Percentiles rank a stretch among this genome's conserved stretches.
phyloP scores from a whole-genome alignment of 768 basidiomycete species.

The Inosperma sp. region DNA sequence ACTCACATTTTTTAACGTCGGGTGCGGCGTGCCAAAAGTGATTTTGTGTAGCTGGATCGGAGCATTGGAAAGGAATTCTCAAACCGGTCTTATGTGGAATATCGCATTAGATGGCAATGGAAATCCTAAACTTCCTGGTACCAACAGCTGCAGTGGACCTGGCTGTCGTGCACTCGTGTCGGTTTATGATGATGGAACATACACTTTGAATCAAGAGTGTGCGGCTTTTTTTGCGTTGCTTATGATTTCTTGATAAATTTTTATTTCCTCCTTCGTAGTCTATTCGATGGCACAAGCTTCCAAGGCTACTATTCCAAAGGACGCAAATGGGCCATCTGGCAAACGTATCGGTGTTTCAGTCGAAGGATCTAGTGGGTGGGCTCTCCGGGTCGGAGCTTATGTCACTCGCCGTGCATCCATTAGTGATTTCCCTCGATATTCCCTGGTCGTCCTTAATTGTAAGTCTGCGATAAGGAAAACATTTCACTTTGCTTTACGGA shows the following conservation, averaged over 20 bases:
- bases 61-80: constrained; percentile 25
- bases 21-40: too few relatives aligned
- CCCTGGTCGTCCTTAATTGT: constrained; percentile 73
- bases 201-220: constrained; percentile 72
- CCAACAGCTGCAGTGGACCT: constrained; percentile 53
- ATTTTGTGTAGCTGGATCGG: constrained; percentile 35
- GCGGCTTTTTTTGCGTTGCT: constrained; percentile 17
- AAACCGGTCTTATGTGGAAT: constrained; percentile 71
- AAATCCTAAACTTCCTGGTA: constrained; percentile 57
- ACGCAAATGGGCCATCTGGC: constrained; percentile 64
- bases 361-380: constrained; percentile 51
- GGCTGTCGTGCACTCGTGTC: constrained; percentile 67
- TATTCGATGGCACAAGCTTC: constrained; percentile 73
- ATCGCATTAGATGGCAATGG: constrained; percentile 61
- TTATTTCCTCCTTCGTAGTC: constrained; percentile 31
- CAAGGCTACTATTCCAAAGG: constrained; percentile 69
- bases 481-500: too few relatives aligned
- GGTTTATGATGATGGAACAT: constrained; percentile 59
- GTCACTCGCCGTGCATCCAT: constrained; percentile 52
- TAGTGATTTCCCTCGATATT: constrained; percentile 59
- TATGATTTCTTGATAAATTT: not conserved
- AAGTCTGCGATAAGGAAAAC: constrained; percentile 13
- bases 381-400: constrained; percentile 59
- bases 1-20: too few relatives aligned
- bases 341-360: constrained; percentile 63